Evolutionary conservation across 2,329 filamentous ascomycete species (phyloP), one percentile per base, ranked within the genome.

Genomic region (Exserohilum rostratum): DNA sequence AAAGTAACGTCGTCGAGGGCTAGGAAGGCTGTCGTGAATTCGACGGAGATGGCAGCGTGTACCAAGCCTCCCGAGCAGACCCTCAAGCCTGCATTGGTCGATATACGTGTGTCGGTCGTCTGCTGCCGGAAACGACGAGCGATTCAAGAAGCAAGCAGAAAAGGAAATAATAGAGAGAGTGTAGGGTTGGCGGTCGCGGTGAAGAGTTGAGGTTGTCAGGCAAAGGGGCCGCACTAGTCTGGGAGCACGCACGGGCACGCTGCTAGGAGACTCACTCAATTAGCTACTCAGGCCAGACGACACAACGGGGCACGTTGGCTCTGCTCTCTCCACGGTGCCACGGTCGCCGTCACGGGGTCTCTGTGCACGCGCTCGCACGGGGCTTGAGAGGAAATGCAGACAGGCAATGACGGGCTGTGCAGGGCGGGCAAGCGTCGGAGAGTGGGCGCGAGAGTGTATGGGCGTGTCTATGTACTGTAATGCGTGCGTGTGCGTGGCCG

Each of bases 21-120:
- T 64, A 65, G 67, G 69, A 70, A 73, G 71, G 71, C 70, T 68
- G 71, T 73, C 69, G 69, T 67, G 61, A 59, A 66, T 5, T 62
- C 67, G 70, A 72, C 66, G 70, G 65, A 74, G 70, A 70, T 74
- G 72, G 71, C 71, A 74, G 69, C 65, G 71, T 73, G 67, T 70
- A 75, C 72, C 71, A 74, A 66, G 70, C 68, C 71, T 74, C 71
- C 69, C 70, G 62, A 65, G 65, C 69, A 69, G 70, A 61, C 63
- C 58, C 57, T 74, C 65, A 75, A 71, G 68, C 69, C 62, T 69
- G 72, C 72, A 75, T 75, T 75, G 71, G 71, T 65, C 66, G 64
- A 46, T 50, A 50, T 43, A 53, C 55, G 53, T 56, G 58, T 55
- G 67, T 61, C 62, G 63, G 59, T 64, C 58, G 57, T 47, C 53